These are phyloP conservation scores for Cyphellophora europaea DNA, from an alignment of 2,329 filamentous ascomycete genomes.

Conservation along the genomic window DNA sequence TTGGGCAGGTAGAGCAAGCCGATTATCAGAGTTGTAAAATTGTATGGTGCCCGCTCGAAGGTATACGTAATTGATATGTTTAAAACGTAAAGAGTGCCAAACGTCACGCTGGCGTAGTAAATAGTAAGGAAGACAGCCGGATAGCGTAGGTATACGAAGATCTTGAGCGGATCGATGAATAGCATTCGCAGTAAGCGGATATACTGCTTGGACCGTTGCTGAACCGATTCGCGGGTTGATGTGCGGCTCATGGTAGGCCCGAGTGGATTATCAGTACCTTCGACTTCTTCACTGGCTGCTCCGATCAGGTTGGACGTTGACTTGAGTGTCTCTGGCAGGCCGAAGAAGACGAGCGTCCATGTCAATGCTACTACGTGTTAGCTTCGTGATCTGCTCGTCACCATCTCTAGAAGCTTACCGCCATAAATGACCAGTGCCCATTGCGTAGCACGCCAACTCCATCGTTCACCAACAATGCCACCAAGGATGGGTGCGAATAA, in stretches of 20 bases:
- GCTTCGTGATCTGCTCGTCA: too few relatives aligned
- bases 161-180: constrained; percentile 62
- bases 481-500: constrained; percentile 69
- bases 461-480: constrained; percentile 57
- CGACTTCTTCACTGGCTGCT: constrained; percentile 19
- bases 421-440: constrained; percentile 71
- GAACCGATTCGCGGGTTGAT: constrained; percentile 54
- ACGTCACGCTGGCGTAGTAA: constrained; percentile 64
- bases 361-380: constrained; percentile 20
- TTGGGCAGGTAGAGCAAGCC: constrained; percentile 71
- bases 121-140: constrained; percentile 66
- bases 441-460: constrained; percentile 67
- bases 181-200: constrained; percentile 47
- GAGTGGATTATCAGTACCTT: constrained; percentile 8
- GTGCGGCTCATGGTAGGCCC: constrained; percentile 37
- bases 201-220: constrained; percentile 45
- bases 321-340: constrained; percentile 34
- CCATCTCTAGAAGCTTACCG: constrained; percentile 16
- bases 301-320: constrained; percentile 22
- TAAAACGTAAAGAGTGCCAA: constrained; percentile 64
- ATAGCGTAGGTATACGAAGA: constrained; percentile 63
- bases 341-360: constrained; percentile 31
- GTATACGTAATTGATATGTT: constrained; percentile 68
- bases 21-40: constrained; percentile 57
- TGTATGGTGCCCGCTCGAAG: constrained; percentile 59